Evolutionary conservation across 1,284 basidiomycete genomes (phyloP).

Genomic region (Leucoagaricus sp.): DNA sequence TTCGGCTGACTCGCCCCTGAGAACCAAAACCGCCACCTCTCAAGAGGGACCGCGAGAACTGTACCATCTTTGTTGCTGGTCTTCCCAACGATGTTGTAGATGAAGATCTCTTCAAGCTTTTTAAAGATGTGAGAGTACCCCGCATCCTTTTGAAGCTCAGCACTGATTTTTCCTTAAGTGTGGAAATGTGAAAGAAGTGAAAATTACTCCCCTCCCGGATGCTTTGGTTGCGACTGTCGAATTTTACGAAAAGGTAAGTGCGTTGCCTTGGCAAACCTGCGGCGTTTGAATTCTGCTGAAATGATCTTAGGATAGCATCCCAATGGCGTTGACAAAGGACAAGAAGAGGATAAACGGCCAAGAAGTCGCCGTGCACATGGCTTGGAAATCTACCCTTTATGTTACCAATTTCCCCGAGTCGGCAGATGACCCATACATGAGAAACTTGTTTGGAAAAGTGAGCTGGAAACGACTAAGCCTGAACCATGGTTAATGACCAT

Average conservation of each 20-base stretch:
- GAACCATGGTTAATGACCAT: neutral
- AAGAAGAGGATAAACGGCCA: constrained; percentile 79
- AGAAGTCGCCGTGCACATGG: constrained; percentile 83
- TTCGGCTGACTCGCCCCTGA: constrained; percentile 22
- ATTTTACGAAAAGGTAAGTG: constrained; percentile 67
- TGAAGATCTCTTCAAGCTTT: constrained; percentile 70
- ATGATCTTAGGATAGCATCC: constrained; percentile 66
- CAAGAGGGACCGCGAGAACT: constrained; percentile 95
- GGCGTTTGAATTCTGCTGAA: neutral
- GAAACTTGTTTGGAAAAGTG: constrained; percentile 80
- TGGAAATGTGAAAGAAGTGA: constrained; percentile 79
- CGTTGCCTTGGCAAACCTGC: neutral
- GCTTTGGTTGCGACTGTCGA: constrained; percentile 78
- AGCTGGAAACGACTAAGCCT: constrained; percentile 1
- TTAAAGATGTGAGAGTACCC: constrained; percentile 74
- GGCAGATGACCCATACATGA: constrained; percentile 78
- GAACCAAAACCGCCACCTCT: constrained; percentile 48
- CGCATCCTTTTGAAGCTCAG: neutral
- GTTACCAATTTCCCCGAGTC: constrained; percentile 94
- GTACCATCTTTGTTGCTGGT: constrained; percentile 85
- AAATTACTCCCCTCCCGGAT: constrained; percentile 61
- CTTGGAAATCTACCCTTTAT: constrained; percentile 94
- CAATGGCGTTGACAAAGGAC: constrained; percentile 89
- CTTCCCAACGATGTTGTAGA: constrained; percentile 62
- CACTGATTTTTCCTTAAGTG: constrained; percentile 56